Evolutionary conservation across 2,329 filamentous ascomycete genomes (phyloP).

Genomic region (Ophiostoma ips): DNA sequence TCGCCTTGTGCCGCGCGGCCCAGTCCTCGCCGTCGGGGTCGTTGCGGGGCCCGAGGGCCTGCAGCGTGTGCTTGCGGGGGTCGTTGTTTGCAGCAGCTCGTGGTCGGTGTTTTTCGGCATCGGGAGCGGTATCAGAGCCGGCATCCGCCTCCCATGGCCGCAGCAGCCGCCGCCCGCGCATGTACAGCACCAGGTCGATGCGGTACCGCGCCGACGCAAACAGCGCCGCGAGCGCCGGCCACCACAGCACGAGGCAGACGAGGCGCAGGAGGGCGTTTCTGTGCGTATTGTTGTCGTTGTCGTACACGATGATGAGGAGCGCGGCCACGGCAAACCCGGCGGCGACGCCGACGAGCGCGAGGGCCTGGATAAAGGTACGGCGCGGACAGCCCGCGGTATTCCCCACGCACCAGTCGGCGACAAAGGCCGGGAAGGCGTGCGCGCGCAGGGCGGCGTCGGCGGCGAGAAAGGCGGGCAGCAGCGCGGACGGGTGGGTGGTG

Average conservation of each 20-base stretch:
- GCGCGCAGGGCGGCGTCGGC: conserved; percentile 24
- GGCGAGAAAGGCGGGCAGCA: conserved; percentile 25
- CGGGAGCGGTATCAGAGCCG: neutral
- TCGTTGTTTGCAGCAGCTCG: conserved; percentile 6
- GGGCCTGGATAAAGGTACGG: too few species aligned
- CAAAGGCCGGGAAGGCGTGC: conserved; percentile 26
- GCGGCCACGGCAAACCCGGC: conserved; percentile 17
- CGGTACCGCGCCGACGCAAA: conserved; percentile 23
- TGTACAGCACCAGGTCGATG: conserved; percentile 24
- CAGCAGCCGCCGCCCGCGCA: conserved; percentile 20
- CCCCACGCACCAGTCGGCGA: conserved; percentile 22
- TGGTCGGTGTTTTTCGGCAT: conserved; percentile 7
- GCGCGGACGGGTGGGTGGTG: conserved; percentile 31
- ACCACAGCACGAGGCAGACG: conserved; percentile 21
- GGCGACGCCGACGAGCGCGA: neutral
- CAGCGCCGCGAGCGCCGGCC: conserved; percentile 22
- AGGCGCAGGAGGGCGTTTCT: too few species aligned
- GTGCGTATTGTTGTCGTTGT: neutral
- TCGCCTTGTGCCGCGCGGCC: conserved; percentile 17
- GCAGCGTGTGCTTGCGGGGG: conserved; percentile 10
- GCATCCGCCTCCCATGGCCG: conserved; percentile 25
- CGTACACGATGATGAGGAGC: conserved; percentile 13
- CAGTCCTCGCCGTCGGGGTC: conserved; percentile 20
- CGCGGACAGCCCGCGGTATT: conserved; percentile 20
- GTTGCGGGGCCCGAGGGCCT: conserved; percentile 23